phyloP scores from a whole-genome alignment of 352 stramenopile genomes.

The Nothophytophthora sp. region DNA sequence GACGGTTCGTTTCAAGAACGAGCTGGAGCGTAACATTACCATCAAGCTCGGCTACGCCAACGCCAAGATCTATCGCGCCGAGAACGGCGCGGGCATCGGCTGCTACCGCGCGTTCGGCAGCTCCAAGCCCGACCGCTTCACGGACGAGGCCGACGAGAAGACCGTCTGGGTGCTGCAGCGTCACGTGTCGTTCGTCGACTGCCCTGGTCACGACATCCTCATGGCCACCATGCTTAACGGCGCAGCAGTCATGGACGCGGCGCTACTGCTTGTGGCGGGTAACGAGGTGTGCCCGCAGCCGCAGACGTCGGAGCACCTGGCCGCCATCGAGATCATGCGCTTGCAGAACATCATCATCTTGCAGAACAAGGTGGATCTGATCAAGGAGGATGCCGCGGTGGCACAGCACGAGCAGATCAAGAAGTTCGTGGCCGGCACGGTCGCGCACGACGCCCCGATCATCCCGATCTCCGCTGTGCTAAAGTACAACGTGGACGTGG shows the following conservation, averaged over 20 bases:
- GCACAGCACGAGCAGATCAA: constrained; percentile 98
- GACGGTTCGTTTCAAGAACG: constrained; percentile 98
- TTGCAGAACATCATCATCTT: constrained; percentile 99
- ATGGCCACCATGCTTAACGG: constrained; percentile 99
- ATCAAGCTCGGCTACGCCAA: constrained; percentile 99
- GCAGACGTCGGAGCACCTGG: constrained; percentile 99
- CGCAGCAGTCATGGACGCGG: constrained; percentile 99
- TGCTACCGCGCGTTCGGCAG: constrained; percentile 90
- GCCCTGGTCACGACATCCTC: constrained; percentile 99
- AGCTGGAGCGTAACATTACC: constrained; percentile 99
- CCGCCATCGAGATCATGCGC: constrained; percentile 99
- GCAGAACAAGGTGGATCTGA: constrained; percentile 99
- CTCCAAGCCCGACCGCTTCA: constrained; percentile 87
- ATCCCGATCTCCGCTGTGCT: constrained; percentile 99
- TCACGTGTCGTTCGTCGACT: constrained; percentile 99
- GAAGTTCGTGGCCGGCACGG: constrained; percentile 89
- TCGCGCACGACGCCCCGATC: constrained; percentile 97
- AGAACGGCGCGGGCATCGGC: constrained; percentile 79
- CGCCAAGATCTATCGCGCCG: constrained; percentile 98
- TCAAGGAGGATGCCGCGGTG: constrained; percentile 98
- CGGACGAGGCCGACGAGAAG: constrained; percentile 86
- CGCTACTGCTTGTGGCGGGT: constrained; percentile 97
- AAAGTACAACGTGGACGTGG: constrained; percentile 99
- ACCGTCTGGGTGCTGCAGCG: constrained; percentile 92
- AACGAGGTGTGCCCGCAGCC: constrained; percentile 99